These are phyloP conservation scores for Gynochthodes officinalis DNA, from an alignment of 257 asterid species.

Conservation along the genomic window DNA sequence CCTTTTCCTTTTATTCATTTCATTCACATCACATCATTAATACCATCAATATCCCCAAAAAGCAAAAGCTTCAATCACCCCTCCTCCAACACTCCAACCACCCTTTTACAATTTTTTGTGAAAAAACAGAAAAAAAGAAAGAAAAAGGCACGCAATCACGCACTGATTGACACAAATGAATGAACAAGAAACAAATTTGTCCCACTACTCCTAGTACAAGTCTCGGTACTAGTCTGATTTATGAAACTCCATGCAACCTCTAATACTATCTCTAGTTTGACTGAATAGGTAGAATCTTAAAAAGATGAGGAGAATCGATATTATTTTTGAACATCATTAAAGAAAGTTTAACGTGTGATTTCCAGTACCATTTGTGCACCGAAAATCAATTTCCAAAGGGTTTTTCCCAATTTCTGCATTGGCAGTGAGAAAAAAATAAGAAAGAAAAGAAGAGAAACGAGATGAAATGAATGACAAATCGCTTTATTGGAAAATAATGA, in stretches of 20 bases:
- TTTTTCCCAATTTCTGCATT: too few relatives aligned
- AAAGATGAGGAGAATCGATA: neutral
- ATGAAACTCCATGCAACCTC: neutral
- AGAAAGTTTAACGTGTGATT: neutral
- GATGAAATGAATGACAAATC: slow-evolving; percentile 21
- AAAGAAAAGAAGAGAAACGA: neutral
- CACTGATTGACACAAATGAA: neutral
- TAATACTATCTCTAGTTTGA: neutral
- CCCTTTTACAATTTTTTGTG: too few relatives aligned
- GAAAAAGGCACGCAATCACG: neutral
- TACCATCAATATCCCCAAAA: slow-evolving; percentile 16
- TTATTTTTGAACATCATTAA: too few relatives aligned
- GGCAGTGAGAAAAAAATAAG: neutral
- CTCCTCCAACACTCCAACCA: neutral
- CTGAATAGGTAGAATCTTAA: neutral
- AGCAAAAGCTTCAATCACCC: slow-evolving; percentile 1
- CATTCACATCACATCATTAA: slow-evolving; percentile 8
- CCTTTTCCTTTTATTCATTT: slow-evolving; percentile 7
- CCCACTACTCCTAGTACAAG: neutral
- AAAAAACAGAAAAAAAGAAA: too few relatives aligned
- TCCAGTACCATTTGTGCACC: neutral
- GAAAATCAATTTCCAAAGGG: too few relatives aligned
- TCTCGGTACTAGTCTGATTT: neutral
- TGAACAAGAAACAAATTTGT: neutral
- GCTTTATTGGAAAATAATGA: slow-evolving; percentile 23